These are phyloP conservation scores for Trichoderma cornu-damae DNA, from an alignment of 2,329 filamentous ascomycete genomes.

Conservation along the genomic window DNA sequence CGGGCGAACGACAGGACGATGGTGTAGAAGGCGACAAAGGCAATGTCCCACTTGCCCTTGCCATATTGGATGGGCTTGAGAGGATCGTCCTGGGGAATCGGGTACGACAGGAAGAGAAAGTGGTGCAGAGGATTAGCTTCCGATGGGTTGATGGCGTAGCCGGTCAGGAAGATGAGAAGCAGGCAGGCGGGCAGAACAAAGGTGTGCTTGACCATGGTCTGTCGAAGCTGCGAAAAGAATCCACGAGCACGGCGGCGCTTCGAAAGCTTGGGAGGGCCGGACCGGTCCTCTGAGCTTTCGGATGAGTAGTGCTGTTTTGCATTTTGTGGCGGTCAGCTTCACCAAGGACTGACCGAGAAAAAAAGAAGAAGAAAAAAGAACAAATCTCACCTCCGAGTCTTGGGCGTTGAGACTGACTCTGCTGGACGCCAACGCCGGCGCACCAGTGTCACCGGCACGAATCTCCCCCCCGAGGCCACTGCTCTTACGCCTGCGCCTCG, in stretches of 20 bases:
- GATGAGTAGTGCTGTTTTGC: conserved; percentile 15
- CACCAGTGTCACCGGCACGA: conserved; percentile 51
- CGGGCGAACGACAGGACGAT: conserved; percentile 87
- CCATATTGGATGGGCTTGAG: conserved; percentile 64
- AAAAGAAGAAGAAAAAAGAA: conserved; percentile 20
- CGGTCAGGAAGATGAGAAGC: conserved; percentile 55
- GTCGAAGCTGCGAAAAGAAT: conserved; percentile 43
- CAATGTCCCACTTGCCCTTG: conserved; percentile 81
- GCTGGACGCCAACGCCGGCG: conserved; percentile 50
- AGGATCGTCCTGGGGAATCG: conserved; percentile 48
- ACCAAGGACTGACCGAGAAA: neutral
- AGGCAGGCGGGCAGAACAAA: conserved; percentile 64
- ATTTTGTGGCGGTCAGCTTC: neutral
- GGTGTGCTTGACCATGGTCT: conserved; percentile 56
- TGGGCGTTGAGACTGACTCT: conserved; percentile 40
- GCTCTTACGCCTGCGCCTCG: conserved; percentile 51
- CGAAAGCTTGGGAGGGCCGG: conserved; percentile 36
- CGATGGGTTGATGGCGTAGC: conserved; percentile 71
- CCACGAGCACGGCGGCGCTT: conserved; percentile 54
- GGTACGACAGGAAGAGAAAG: conserved; percentile 89
- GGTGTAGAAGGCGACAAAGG: conserved; percentile 84
- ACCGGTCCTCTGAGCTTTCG: neutral
- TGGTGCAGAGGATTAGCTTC: conserved; percentile 71
- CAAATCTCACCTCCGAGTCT: conserved; percentile 18
- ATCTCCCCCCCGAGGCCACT: conserved; percentile 51